phyloP scores from a whole-genome alignment of 495 filamentous ascomycete genomes.

The Penicillium samsonianum region DNA sequence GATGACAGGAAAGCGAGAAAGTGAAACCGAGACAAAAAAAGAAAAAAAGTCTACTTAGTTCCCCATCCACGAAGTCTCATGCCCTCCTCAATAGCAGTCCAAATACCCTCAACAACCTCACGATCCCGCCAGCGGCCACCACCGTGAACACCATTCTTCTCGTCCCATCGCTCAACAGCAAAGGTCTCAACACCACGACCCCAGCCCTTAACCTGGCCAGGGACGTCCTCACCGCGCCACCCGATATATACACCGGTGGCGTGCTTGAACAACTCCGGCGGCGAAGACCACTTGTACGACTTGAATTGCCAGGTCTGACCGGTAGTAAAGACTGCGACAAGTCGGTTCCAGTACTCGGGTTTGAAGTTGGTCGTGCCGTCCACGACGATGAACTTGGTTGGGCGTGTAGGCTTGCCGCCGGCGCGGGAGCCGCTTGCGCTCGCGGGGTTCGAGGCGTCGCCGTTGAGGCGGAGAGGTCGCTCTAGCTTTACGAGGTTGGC shows the following conservation, averaged over 20 bases:
- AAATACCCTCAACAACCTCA: conserved; percentile 91
- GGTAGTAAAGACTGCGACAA: conserved; percentile 97
- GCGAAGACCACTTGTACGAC: conserved; percentile 92
- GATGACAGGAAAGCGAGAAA: conserved; percentile 11
- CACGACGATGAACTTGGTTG: conserved; percentile 88
- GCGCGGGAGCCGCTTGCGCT: conserved; percentile 25
- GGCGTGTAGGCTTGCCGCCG: conserved; percentile 55
- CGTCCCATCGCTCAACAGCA: conserved; percentile 77
- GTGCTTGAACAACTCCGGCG: conserved; percentile 85
- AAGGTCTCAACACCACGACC: conserved; percentile 77
- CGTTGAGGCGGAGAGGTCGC: conserved; percentile 73
- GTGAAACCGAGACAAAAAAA: background rate
- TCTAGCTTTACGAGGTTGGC: conserved; percentile 81
- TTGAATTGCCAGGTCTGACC: conserved; percentile 99
- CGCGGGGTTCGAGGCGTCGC: conserved; percentile 32
- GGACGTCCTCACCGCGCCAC: conserved; percentile 82
- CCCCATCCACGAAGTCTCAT: conserved; percentile 88
- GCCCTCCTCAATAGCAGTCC: conserved; percentile 83
- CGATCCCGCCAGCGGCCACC: conserved; percentile 81
- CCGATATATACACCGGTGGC: conserved; percentile 86
- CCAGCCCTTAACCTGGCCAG: conserved; percentile 75
- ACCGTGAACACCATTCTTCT: conserved; percentile 53
- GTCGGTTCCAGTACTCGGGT: conserved; percentile 94
- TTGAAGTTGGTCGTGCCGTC: conserved; percentile 93
- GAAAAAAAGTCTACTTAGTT: conserved; percentile 34